These are phyloP conservation scores for Clarireedia paspali DNA, from an alignment of 2,329 filamentous ascomycete species.

Conservation along the genomic window DNA sequence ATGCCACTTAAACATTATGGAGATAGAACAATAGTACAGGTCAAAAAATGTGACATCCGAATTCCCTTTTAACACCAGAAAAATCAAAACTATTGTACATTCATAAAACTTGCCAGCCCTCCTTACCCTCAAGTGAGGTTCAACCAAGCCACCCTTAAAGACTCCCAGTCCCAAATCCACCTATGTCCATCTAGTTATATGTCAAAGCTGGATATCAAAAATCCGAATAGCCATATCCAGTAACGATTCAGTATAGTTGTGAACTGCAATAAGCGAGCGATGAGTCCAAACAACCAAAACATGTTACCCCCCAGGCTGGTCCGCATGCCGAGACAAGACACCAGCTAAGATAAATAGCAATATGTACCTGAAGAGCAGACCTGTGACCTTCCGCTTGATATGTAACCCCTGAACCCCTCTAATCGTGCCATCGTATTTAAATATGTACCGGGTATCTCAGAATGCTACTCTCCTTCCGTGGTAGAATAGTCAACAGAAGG, in stretches of 20 bases:
- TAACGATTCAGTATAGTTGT: conserved; percentile 2
- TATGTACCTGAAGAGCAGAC: conserved; percentile 6
- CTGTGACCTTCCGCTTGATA: conserved; percentile 1
- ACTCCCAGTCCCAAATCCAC: neutral
- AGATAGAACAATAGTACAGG: neutral
- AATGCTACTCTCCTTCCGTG: conserved; percentile 2
- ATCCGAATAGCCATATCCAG: conserved; percentile 7
- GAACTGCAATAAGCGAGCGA: neutral
- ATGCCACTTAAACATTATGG: neutral
- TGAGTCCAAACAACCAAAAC: neutral
- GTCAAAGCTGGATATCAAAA: conserved; percentile 5
- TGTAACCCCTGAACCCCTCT: conserved; percentile 7
- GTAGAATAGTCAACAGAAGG: neutral
- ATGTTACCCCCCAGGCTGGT: neutral
- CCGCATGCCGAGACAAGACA: conserved; percentile 3
- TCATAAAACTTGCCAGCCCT: neutral
- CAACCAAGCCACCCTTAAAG: neutral
- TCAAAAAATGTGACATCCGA: neutral
- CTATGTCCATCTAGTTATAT: conserved; percentile 1
- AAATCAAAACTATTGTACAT: conserved; percentile 5
- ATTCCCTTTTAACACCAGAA: neutral
- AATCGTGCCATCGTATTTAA: conserved; percentile 10
- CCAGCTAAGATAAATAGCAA: conserved; percentile 1
- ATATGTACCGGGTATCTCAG: conserved; percentile 9
- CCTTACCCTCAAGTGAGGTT: neutral